Percentiles rank a stretch among this genome's conserved stretches.
These are phyloP conservation scores for Penicillium soppii DNA, from an alignment of 495 filamentous ascomycete species.

Conservation along the genomic window DNA sequence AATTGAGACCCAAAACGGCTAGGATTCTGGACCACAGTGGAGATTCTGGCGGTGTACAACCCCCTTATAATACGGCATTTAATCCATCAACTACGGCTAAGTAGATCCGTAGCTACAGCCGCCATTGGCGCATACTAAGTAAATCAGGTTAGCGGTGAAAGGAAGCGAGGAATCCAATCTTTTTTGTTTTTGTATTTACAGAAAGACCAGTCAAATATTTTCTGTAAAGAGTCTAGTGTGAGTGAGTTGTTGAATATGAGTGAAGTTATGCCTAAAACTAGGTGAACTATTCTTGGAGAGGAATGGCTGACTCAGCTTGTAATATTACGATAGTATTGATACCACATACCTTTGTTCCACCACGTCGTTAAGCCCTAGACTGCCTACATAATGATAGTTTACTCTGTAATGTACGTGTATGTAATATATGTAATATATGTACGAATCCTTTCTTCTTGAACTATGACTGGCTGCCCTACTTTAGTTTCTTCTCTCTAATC, in stretches of 20 bases:
- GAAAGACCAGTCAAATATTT: not conserved
- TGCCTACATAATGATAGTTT: too few relatives aligned
- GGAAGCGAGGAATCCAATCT: conserved; percentile 1
- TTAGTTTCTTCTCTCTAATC: conserved; percentile 9
- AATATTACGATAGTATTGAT: not conserved
- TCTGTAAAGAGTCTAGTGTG: not conserved
- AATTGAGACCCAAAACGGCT: not conserved
- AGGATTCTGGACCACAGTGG: conserved; percentile 9
- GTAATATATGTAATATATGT: too few relatives aligned
- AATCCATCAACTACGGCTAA: too few relatives aligned
- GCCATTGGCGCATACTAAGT: conserved; percentile 9
- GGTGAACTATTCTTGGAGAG: not conserved
- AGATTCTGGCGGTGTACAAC: conserved; percentile 6
- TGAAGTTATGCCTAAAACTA: not conserved
- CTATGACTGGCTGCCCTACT: conserved; percentile 29
- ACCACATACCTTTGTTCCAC: not conserved
- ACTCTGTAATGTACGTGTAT: too few relatives aligned
- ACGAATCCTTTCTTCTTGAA: not conserved
- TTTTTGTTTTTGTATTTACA: not conserved
- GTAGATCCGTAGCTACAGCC: not conserved
- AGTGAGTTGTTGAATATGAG: not conserved
- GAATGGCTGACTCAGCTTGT: conserved; percentile 10
- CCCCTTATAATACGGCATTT: too few relatives aligned
- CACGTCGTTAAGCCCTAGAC: too few relatives aligned
- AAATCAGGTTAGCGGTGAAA: conserved; percentile 2